Conservation (phyloP, 169 alveolate species). For the Eimeria acervulina region DNA sequence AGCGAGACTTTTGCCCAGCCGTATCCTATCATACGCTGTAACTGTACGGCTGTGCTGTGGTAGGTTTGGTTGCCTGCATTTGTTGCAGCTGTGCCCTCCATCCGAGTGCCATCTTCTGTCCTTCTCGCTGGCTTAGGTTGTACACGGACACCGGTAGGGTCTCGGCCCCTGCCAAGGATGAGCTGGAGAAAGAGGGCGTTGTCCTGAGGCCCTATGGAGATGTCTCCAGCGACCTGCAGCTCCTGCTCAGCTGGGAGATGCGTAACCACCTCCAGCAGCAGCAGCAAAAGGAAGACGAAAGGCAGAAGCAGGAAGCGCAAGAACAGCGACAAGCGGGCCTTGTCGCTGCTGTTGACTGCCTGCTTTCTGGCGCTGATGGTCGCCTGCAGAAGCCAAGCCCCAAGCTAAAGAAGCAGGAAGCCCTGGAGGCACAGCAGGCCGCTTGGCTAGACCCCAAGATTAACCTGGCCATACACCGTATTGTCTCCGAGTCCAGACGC, state of each 20-base stretch:
- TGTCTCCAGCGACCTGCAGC: slow-evolving; percentile 35
- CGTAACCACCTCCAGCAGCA: slow-evolving; percentile 55
- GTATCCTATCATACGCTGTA: background rate
- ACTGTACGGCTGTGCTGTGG: background rate
- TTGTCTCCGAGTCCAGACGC: slow-evolving; percentile 14
- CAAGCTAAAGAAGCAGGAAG: slow-evolving; percentile 15
- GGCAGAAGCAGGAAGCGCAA: background rate
- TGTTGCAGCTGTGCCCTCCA: background rate
- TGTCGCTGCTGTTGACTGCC: slow-evolving; percentile 28
- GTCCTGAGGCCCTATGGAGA: slow-evolving; percentile 4
- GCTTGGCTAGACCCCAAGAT: slow-evolving; percentile 76
- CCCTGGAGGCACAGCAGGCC: background rate
- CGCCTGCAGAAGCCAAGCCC: slow-evolving; percentile 13
- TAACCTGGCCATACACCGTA: slow-evolving; percentile 51
- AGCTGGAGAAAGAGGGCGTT: slow-evolving; percentile 36
- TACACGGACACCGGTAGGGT: slow-evolving; percentile 63
- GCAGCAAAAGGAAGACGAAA: background rate
- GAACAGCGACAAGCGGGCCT: slow-evolving; percentile 49
- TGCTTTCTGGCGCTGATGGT: background rate
- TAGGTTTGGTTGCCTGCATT: background rate
- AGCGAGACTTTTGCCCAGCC: background rate
- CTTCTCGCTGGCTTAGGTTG: background rate
- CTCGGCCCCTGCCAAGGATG: slow-evolving; percentile 44
- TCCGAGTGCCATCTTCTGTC: background rate
- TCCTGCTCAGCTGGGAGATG: slow-evolving; percentile 24